These are phyloP conservation scores for Barnettozyma pratensis DNA, from an alignment of 805 yeast species.

Conservation along the genomic window DNA sequence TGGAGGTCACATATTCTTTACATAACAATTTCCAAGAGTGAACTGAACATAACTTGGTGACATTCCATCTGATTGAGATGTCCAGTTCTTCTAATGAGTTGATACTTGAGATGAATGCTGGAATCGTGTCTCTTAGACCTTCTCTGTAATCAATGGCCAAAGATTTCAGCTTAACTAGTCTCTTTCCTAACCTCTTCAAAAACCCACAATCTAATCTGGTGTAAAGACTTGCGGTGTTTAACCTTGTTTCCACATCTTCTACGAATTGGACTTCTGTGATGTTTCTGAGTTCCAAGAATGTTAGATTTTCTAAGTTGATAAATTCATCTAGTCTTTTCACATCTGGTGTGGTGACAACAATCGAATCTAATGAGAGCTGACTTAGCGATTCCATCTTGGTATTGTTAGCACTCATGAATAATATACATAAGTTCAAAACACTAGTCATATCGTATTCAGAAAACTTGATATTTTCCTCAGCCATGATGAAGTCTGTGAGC, in stretches of 20 bases:
- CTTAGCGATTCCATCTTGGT: constrained; percentile 4
- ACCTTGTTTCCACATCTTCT: constrained; percentile 10
- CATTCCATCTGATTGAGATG: constrained; percentile 36
- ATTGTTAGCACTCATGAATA: constrained; percentile 6
- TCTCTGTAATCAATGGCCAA: constrained; percentile 39
- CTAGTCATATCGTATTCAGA: constrained; percentile 17
- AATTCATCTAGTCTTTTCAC: constrained; percentile 8
- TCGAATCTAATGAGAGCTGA: constrained; percentile 14
- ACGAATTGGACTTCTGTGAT: constrained; percentile 32
- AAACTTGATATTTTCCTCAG: constrained; percentile 10
- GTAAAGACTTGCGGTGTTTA: constrained; percentile 13
- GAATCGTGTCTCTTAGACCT: constrained; percentile 35
- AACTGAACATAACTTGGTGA: constrained; percentile 25
- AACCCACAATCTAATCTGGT: constrained; percentile 22
- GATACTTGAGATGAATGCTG: constrained; percentile 27
- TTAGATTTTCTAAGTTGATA: constrained; percentile 16
- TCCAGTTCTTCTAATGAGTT: constrained; percentile 32
- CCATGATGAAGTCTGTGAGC: constrained; percentile 16
- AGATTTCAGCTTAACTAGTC: constrained; percentile 24
- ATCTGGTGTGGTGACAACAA: constrained; percentile 14
- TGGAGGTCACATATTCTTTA: constrained; percentile 14
- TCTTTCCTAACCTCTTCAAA: constrained; percentile 23
- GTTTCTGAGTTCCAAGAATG: constrained; percentile 28
- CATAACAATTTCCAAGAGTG: constrained; percentile 21
- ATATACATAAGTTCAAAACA: constrained; percentile 7